Evolutionary conservation across 768 basidiomycete species (phyloP).

Genomic region (Lyophyllum atratum): DNA sequence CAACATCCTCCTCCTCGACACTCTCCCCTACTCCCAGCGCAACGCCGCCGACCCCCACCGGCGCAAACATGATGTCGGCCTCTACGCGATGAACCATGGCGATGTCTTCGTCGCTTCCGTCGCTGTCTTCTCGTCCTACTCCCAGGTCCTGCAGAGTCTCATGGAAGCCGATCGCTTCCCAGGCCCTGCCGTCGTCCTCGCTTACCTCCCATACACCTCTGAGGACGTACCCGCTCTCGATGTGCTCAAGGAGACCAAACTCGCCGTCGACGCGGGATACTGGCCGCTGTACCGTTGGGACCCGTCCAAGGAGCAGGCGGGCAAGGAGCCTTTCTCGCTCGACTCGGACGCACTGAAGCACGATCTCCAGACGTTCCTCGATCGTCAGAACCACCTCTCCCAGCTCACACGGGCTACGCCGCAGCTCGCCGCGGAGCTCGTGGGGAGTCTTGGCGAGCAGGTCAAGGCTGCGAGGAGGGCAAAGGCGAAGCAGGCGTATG

Average conservation of each 20-base stretch:
- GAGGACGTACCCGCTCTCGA: slow-evolving; percentile 83
- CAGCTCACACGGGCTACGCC: slow-evolving; percentile 86
- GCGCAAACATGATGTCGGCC: slow-evolving; percentile 93
- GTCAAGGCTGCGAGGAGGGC: slow-evolving; percentile 82
- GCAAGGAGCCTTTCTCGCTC: slow-evolving; percentile 85
- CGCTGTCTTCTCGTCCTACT: slow-evolving; percentile 94
- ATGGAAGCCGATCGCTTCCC: slow-evolving; percentile 88
- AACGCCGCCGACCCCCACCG: slow-evolving; percentile 68
- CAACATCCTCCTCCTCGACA: slow-evolving; percentile 96
- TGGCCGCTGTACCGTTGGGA: slow-evolving; percentile 99
- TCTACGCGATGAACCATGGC: slow-evolving; percentile 99
- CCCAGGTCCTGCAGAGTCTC: slow-evolving; percentile 89
- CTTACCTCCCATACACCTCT: slow-evolving; percentile 86
- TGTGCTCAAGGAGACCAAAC: slow-evolving; percentile 95
- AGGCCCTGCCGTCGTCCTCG: slow-evolving; percentile 91
- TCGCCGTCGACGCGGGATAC: slow-evolving; percentile 93
- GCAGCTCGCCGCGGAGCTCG: slow-evolving; percentile 78
- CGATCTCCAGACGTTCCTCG: slow-evolving; percentile 91
- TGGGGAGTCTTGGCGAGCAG: slow-evolving; percentile 80
- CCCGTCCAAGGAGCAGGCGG: slow-evolving; percentile 74
- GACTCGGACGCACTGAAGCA: slow-evolving; percentile 95
- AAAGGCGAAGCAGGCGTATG: slow-evolving; percentile 82
- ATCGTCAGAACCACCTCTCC: slow-evolving; percentile 94
- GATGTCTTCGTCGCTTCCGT: slow-evolving; percentile 95
- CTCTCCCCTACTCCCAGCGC: slow-evolving; percentile 82